Evolutionary conservation across 2,329 filamentous ascomycete species (phyloP), one percentile per base, ranked within the genome.

Genomic region (Lasiodiplodia hormozganensis): DNA sequence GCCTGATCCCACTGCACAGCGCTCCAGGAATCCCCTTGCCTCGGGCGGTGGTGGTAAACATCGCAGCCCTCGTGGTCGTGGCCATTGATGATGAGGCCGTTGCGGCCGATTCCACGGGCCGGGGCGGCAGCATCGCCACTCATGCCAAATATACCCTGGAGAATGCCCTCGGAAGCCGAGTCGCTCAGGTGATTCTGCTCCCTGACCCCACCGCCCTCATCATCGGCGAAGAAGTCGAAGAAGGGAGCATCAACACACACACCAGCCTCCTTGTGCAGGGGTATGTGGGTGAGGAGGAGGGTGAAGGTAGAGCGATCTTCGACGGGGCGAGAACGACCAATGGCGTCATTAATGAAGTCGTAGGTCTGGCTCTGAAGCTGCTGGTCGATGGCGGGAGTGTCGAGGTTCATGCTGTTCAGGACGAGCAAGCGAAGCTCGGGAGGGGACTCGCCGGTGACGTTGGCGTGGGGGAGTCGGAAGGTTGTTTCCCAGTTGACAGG

Each of bases 61-160:
- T 98, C 94, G 77, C 96, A 99, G 7, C 96, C 96, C 73, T 92
- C 92, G 78, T 99, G 96, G 76, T 99, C 96, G 77, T 99, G 96
- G 0, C 96, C 96, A 60, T 94, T 97, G 49, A 99, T 81, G 31
- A 99, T 89, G 6, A 98, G 82, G 0, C 95, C 94, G 10, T 84
- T 86, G 18, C 93, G 85, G 1, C 93, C 93, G 64, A 82, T 81
- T 0, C 93, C 93, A 12, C 80, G 76, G 0, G 84, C 88, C 0
- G 88, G 83, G 0, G 87, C 90, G 36, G 82, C 78, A 1, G 82
- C 74, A 70, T 92, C 86, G 6, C 86, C 88, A 74, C 84, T 92
- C 80, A 96, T 88, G 12, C 93, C 93, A 72, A 93, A 94, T 2
- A 98, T 87, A 1, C 93, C 92, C 78, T 96, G 90, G 1, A 97